phyloP scores from a whole-genome alignment of 2,329 filamentous ascomycete genomes.

The Cryphonectria carpinicola region DNA sequence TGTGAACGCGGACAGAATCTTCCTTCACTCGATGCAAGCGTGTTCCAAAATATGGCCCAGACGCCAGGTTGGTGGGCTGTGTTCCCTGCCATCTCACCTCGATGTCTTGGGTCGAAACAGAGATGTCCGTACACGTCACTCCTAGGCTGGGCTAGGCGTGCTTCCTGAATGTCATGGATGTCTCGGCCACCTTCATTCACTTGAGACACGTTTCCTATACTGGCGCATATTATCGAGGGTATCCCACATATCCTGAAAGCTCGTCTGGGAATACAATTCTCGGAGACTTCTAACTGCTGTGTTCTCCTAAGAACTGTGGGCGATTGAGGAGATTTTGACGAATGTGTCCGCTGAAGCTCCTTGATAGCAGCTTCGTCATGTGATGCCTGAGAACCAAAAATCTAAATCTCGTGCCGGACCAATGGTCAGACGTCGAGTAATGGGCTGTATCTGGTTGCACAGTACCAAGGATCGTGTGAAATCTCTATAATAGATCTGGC shows the following conservation, averaged over 20 bases:
- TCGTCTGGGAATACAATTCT: not conserved
- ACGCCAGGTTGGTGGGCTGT: not conserved
- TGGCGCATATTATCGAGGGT: not conserved
- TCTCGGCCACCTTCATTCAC: not conserved
- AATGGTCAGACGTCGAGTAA: not conserved
- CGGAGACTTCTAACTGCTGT: not conserved
- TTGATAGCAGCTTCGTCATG: not conserved
- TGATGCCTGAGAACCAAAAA: not conserved
- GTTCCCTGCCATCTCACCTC: not conserved
- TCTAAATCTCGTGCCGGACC: not conserved
- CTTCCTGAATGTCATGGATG: not conserved
- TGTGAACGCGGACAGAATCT: not conserved
- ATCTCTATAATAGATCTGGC: not conserved
- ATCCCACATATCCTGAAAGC: not conserved
- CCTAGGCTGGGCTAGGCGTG: not conserved
- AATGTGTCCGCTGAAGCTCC: not conserved
- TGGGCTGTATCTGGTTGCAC: not conserved
- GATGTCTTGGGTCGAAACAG: constrained; percentile 25
- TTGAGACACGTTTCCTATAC: not conserved
- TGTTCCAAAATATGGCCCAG: not conserved
- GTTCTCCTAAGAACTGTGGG: not conserved
- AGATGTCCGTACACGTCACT: constrained; percentile 19
- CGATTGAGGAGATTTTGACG: not conserved
- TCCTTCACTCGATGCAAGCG: not conserved
- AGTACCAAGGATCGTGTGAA: not conserved